Percentiles rank a stretch among this genome's conserved stretches.
phyloP scores from a whole-genome alignment of 495 filamentous ascomycete genomes.

The Patellaria atrata region DNA sequence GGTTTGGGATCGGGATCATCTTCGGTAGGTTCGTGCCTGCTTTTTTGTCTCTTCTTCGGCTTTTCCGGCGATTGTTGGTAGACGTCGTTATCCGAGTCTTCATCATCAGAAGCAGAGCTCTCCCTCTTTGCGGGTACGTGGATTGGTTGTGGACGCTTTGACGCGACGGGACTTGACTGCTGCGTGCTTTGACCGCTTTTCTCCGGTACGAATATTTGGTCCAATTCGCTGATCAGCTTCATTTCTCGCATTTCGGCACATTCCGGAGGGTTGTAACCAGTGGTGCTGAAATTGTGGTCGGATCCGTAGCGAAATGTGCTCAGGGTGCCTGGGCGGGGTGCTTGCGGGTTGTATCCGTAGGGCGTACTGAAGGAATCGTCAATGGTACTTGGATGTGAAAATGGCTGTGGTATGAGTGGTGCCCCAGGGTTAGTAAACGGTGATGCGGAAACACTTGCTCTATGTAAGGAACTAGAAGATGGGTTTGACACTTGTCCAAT shows the following conservation, averaged over 20 bases:
- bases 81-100: constrained; percentile 22
- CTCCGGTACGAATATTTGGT: constrained; percentile 12
- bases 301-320: constrained; percentile 7
- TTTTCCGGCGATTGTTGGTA: constrained; percentile 10
- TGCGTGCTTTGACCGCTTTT: constrained; percentile 43
- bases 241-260: background rate
- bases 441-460: too few relatives aligned
- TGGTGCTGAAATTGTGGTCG: constrained; percentile 9
- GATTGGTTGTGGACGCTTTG: too few relatives aligned
- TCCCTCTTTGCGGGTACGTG: constrained; percentile 5
- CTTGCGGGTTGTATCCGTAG: background rate
- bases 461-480: too few relatives aligned
- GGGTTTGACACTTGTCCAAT: too few relatives aligned
- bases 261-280: background rate
- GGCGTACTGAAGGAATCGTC: background rate
- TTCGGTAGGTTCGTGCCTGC: too few relatives aligned
- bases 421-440: too few relatives aligned
- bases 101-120: constrained; percentile 13
- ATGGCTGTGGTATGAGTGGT: too few relatives aligned
- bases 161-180: constrained; percentile 42
- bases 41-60: constrained; percentile 7
- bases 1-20: too few relatives aligned
- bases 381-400: too few relatives aligned
- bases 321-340: background rate
- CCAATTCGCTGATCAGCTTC: background rate